Percentiles rank a stretch among this genome's conserved stretches.
phyloP scores from a whole-genome alignment of 2,329 filamentous ascomycete species.

The Aspergillus awamori region DNA sequence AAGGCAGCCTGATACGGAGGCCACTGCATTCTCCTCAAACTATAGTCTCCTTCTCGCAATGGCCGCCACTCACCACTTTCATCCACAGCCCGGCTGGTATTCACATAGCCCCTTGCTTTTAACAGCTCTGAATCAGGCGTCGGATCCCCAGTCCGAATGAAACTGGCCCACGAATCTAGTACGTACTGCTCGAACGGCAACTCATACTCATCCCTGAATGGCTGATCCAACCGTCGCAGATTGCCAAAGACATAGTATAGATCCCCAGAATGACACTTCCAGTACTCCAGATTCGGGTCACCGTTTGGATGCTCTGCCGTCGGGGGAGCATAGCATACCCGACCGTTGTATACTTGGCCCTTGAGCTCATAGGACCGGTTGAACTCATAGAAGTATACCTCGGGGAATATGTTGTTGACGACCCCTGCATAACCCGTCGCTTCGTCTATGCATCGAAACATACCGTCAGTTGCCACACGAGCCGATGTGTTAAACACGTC shows the following conservation, averaged over 20 bases:
- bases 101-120: not conserved
- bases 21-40: conserved; percentile 5
- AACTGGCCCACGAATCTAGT: conserved; percentile 29
- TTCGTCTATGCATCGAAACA: conserved; percentile 63
- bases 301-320: conserved; percentile 45
- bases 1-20: not conserved
- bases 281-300: conserved; percentile 55
- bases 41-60: not conserved
- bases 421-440: conserved; percentile 59
- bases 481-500: conserved; percentile 60
- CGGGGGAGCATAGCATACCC: conserved; percentile 50
- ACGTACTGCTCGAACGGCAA: conserved; percentile 28
- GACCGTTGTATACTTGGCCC: conserved; percentile 57
- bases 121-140: conserved; percentile 14
- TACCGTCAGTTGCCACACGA: conserved; percentile 60
- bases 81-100: not conserved
- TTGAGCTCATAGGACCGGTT: conserved; percentile 56
- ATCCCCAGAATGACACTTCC: conserved; percentile 60
- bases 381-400: conserved; percentile 63
- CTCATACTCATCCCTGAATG: conserved; percentile 25
- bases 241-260: conserved; percentile 59
- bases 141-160: conserved; percentile 22
- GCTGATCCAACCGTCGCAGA: conserved; percentile 29
- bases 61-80: not conserved
- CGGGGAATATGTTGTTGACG: conserved; percentile 48